Evolutionary conservation across 1,284 basidiomycete genomes (phyloP).

Genomic region (Volvariella volvacea): DNA sequence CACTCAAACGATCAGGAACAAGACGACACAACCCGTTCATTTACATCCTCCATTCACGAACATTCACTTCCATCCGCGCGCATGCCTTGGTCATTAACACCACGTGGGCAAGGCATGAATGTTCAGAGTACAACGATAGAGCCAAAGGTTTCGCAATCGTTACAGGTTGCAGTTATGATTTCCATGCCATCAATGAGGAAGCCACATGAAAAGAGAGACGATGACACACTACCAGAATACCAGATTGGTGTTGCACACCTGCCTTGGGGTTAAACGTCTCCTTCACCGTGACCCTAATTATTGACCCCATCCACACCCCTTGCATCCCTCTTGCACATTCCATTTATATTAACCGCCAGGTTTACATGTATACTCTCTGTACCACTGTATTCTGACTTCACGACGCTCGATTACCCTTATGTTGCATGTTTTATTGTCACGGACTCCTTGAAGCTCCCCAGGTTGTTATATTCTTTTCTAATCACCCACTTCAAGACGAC

Average conservation of each 20-base stretch:
- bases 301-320: no score
- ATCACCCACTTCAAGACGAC: no score
- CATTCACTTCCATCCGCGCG: slow-evolving; percentile 3
- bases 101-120: slow-evolving; percentile 4
- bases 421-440: no score
- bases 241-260: neutral
- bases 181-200: slow-evolving; percentile 31
- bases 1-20: neutral
- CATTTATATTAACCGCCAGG: no score
- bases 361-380: no score
- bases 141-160: neutral
- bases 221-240: neutral
- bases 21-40: slow-evolving; percentile 1
- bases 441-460: no score
- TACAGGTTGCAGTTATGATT: slow-evolving; percentile 34
- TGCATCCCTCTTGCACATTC: no score
- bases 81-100: neutral
- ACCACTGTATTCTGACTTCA: no score
- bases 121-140: neutral
- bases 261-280: neutral
- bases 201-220: neutral
- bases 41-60: slow-evolving; percentile 6
- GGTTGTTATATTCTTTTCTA: no score
- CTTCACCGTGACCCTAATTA: no score
- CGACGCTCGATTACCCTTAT: no score